Base-by-base conservation (phyloP, 2,329 filamentous ascomycete species). In the Hypoxylon sp. region DNA sequence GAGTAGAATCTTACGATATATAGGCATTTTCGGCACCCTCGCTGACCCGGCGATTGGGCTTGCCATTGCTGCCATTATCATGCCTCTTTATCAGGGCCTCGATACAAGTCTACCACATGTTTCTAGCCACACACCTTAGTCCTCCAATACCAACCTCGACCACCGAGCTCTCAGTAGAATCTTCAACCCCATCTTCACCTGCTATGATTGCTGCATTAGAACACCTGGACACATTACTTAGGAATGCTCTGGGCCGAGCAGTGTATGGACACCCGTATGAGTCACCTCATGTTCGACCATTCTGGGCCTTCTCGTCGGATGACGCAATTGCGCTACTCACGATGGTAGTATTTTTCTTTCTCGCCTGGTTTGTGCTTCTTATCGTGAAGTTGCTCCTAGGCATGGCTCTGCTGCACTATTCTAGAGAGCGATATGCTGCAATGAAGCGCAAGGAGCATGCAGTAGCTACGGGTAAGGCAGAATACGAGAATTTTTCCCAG, bases 61-160 rank as follows among this genome's bases (percentile, higher is more conserved):
- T 99, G 0, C 96, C 96, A 0, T 91, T 98, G 31, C 92, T 99
- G 51, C 96, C 96, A 0, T 85, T 99, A 0, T 95, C 94, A 1
- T 98, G 94, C 74, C 89, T 99, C 52, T 98, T 99, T 80, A 96
- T 99, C 79, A 90, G 97, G 47, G 94, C 97, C 51, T 94, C 93
- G 0, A 87, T 98, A 47, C 96, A 99, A 79, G 98, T 95, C 5
- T 99, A 98, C 80, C 92, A 98, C 81, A 98, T 98, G 95, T 97
- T 98, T 77, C 87, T 98, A 13, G 93, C 94, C 3, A 94, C 93
- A 0, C 91, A 97, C 75, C 86, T 98, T 35, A 92, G 94, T 0
- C 87, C 92, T 8, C 92, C 93, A 0, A 84, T 93, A 0, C 84
- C 88, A 26, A 84, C 90, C 26, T 89, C 90, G 3, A 87, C 91